Base-by-base conservation (phyloP, 345 rosid genomes). In the Dimocarpus longan region DNA sequence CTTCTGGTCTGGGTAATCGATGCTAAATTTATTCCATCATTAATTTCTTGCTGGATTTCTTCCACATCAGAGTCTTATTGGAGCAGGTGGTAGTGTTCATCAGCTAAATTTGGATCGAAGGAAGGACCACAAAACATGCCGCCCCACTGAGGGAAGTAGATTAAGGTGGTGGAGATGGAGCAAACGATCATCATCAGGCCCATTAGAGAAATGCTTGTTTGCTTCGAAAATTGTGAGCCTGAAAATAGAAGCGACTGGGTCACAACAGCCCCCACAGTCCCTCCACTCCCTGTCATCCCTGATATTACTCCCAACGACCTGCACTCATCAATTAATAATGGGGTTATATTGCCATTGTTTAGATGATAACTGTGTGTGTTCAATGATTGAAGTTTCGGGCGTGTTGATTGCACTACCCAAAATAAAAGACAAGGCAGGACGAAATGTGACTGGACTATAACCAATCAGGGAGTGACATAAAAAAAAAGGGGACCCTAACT, bases 211-310 rank as follows among this genome's bases (percentile, higher is more conserved):
- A 95, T 93, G 82, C 98, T 88, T 64, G 86, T 88, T 78, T 90
- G 89, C 74, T 56, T 90, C 5, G 86, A 76, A 81, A 87, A 83
- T 78, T 54, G 59, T 2, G 86, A 74, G 10, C 98, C 97, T 0
- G 97, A 89, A 83, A 92, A 92, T 74, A 95, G 69, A 62, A 95
- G 37, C 74, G 81, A 26, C 81, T 93, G 92, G 5, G 92, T 95
- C 75, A 84, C 88, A 19, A 92, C 97, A 10, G 97, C 97, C 6
- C 97, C 98, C 8, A 89, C 62, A 0, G 97, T 91, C 1, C 98
- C 98, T 15, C 98, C 98, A 12, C 93, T 89, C 42, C 97, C 98
- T 6, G 97, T 91, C 88, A 95, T 92, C 66, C 97, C 97, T 19
- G 97, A 82, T 73, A 93, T 90, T 77, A 91, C 91, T 78, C 98